These are phyloP conservation scores for Candida sphagnicola DNA, from an alignment of 805 yeast species.

Conservation along the genomic window DNA sequence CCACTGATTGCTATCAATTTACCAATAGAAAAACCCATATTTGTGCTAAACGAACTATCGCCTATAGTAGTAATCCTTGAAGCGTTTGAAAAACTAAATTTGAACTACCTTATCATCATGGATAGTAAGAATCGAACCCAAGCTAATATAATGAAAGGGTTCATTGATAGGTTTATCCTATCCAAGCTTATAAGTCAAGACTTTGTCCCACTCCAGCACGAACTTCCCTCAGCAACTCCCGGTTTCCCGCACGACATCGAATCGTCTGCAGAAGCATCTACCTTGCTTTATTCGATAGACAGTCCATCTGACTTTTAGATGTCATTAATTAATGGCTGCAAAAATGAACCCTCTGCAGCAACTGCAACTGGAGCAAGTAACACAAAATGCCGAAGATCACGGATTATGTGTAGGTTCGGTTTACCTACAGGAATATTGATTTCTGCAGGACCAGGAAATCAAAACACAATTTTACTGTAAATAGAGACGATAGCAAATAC, in stretches of 20 bases:
- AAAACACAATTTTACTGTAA: conserved; percentile 1
- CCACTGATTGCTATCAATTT: conserved; percentile 12
- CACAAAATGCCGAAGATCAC: too few relatives aligned
- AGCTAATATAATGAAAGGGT: conserved; percentile 25
- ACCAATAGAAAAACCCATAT: conserved; percentile 17
- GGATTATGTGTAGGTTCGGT: too few relatives aligned
- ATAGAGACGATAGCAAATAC: too few relatives aligned
- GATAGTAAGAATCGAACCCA: conserved; percentile 9
- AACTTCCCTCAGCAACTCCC: conserved; percentile 6
- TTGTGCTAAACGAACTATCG: conserved; percentile 25
- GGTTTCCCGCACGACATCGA: conserved; percentile 16
- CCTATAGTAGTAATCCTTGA: conserved; percentile 32
- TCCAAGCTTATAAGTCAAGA: conserved; percentile 24
- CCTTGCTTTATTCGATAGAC: conserved; percentile 2
- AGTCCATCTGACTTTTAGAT: neutral
- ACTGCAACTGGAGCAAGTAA: too few relatives aligned
- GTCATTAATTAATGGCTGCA: conserved; percentile 18
- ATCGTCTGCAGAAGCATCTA: conserved; percentile 1
- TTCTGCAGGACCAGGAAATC: neutral
- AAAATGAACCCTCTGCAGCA: too few relatives aligned
- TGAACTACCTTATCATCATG: conserved; percentile 31
- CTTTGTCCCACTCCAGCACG: conserved; percentile 18
- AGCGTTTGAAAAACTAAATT: conserved; percentile 33
- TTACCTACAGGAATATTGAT: neutral
- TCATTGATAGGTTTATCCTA: conserved; percentile 35